Percentiles rank a stretch among this genome's conserved stretches.
Evolutionary conservation across 2,329 filamentous ascomycete species (phyloP).

Genomic region (Neonectria faginata): DNA sequence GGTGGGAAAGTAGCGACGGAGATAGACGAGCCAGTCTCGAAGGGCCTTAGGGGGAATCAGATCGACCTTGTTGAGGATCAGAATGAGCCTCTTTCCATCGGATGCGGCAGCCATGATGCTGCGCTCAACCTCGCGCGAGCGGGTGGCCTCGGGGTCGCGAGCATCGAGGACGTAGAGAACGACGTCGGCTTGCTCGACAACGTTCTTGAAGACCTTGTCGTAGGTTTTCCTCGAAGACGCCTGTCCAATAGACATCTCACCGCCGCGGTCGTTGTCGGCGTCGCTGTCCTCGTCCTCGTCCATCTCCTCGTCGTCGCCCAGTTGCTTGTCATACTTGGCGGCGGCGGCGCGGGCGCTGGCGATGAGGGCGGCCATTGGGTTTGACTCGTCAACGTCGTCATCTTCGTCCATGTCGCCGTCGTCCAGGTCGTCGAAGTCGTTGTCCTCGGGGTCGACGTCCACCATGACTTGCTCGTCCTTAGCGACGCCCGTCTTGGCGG

Average conservation of each 20-base stretch:
- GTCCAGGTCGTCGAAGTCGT: conserved; percentile 62
- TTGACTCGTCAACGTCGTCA: conserved; percentile 73
- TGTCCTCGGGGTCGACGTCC: conserved; percentile 60
- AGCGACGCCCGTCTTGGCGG: conserved; percentile 67
- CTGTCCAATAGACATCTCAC: conserved; percentile 63
- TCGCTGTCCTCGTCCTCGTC: conserved; percentile 59
- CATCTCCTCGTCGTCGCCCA: conserved; percentile 70
- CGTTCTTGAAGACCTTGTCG: conserved; percentile 96
- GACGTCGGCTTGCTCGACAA: conserved; percentile 89
- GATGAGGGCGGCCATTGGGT: conserved; percentile 92
- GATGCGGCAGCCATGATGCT: conserved; percentile 89
- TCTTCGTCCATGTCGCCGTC: conserved; percentile 67
- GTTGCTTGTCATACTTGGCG: conserved; percentile 76
- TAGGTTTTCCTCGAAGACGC: conserved; percentile 84
- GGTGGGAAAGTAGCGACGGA: conserved; percentile 91
- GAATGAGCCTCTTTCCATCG: conserved; percentile 87
- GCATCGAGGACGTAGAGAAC: conserved; percentile 94
- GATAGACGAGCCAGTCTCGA: conserved; percentile 84
- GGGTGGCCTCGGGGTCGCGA: conserved; percentile 88
- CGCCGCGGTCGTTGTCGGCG: conserved; percentile 67
- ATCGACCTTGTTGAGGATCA: conserved; percentile 96
- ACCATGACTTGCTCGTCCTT: conserved; percentile 60
- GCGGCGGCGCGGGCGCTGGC: conserved; percentile 86
- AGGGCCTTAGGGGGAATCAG: conserved; percentile 85
- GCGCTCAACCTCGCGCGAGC: conserved; percentile 90